phyloP scores from a whole-genome alignment of 2,329 filamentous ascomycete genomes.

The Penicillium concentricum region DNA sequence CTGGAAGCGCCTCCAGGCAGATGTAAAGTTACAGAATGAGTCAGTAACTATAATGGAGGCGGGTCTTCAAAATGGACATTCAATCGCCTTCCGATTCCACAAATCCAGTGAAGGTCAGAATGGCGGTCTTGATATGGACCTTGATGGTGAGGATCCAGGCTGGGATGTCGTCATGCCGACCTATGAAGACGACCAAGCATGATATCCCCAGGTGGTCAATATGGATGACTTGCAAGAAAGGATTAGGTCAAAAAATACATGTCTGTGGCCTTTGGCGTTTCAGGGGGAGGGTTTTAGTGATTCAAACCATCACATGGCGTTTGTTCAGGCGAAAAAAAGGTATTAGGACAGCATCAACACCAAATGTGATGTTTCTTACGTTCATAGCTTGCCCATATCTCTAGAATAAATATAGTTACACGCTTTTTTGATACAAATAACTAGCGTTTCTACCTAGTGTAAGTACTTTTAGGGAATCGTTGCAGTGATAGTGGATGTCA shows the following conservation, averaged over 20 bases:
- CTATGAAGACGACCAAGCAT: conserved; percentile 26
- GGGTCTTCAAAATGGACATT: conserved; percentile 31
- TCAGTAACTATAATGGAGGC: conserved; percentile 28
- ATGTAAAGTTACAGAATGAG: conserved; percentile 17
- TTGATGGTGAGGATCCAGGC: conserved; percentile 32
- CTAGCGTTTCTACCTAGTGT: background rate
- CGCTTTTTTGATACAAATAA: background rate
- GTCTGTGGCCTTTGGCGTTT: background rate
- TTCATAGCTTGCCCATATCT: background rate
- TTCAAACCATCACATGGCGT: background rate
- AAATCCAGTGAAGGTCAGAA: conserved; percentile 15
- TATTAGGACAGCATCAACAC: background rate
- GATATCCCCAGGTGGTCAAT: background rate
- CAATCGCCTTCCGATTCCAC: conserved; percentile 38
- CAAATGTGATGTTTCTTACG: background rate
- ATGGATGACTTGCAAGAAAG: background rate
- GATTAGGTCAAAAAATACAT: background rate
- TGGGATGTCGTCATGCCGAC: conserved; percentile 40
- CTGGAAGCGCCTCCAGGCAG: conserved; percentile 46
- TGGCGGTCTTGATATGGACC: conserved; percentile 25
- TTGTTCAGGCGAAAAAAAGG: background rate
- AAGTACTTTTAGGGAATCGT: background rate
- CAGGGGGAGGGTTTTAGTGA: background rate
- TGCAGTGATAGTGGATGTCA: background rate
- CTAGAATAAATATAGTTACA: background rate